Percentiles rank a stretch among this genome's conserved stretches.
Conservation (phyloP, 768 basidiomycete genomes). For the Mycena vulgaris region DNA sequence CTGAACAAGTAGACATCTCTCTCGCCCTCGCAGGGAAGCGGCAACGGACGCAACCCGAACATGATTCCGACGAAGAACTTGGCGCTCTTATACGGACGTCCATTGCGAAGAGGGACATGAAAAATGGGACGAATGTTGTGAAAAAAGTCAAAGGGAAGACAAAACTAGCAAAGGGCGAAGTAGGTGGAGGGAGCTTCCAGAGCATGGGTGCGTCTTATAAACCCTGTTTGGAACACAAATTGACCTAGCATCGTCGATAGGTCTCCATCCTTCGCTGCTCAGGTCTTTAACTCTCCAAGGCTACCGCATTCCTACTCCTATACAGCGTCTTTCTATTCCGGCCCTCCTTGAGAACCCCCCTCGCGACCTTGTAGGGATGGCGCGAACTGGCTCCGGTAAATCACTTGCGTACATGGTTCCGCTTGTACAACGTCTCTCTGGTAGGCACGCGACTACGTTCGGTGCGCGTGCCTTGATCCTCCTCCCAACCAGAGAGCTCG, state of each 20-base stretch:
- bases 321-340: slow-evolving; percentile 93
- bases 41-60: slow-evolving; percentile 43
- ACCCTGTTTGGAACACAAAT: slow-evolving; percentile 25
- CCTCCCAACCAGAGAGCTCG: slow-evolving; percentile 94
- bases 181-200: slow-evolving; percentile 96
- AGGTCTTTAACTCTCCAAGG: slow-evolving; percentile 93
- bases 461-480: slow-evolving; percentile 92
- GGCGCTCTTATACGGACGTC: slow-evolving; percentile 76
- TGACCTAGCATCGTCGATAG: slow-evolving; percentile 53
- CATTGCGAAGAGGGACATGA: slow-evolving; percentile 80
- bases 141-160: slow-evolving; percentile 84
- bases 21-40: slow-evolving; percentile 69
- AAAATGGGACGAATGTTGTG: slow-evolving; percentile 81
- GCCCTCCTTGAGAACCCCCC: slow-evolving; percentile 87
- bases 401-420: slow-evolving; percentile 97
- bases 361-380: slow-evolving; percentile 97
- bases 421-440: slow-evolving; percentile 87
- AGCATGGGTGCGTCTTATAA: slow-evolving; percentile 82
- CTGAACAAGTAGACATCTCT: slow-evolving; percentile 75
- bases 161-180: slow-evolving; percentile 80
- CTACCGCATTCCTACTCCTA: slow-evolving; percentile 95
- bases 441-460: slow-evolving; percentile 83
- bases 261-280: slow-evolving; percentile 86
- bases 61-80: slow-evolving; percentile 61
- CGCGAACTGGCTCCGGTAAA: slow-evolving; percentile 97